Percentiles rank a stretch among this genome's conserved stretches.
Conservation (phyloP, 495 filamentous ascomycete species). For the Apiosordaria backusii region DNA sequence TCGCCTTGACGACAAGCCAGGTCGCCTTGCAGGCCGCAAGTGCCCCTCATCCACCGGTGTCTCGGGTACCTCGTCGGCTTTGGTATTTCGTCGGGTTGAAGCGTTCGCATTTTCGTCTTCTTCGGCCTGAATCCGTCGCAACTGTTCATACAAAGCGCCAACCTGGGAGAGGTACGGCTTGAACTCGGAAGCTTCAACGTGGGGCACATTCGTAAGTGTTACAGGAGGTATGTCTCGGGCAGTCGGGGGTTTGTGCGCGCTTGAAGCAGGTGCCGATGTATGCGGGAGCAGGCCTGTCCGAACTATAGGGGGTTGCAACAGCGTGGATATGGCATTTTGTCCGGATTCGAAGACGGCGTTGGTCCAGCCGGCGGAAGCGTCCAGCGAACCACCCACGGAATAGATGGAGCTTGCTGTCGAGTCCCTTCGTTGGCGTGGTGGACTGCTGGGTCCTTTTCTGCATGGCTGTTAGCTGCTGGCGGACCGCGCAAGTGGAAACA, state of each 20-base stretch:
- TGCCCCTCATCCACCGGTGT: conserved; percentile 43
- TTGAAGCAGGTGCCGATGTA: conserved; percentile 59
- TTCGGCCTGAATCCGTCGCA: conserved; percentile 69
- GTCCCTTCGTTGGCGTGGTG: conserved; percentile 54
- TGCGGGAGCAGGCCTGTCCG: conserved; percentile 82
- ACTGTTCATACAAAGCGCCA: conserved; percentile 75
- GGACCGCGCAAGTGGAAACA: conserved; percentile 7
- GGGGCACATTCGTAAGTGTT: conserved; percentile 82
- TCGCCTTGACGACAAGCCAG: conserved; percentile 40
- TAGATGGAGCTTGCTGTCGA: conserved; percentile 85
- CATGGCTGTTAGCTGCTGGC: conserved; percentile 25
- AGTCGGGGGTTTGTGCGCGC: conserved; percentile 77
- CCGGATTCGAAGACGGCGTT: conserved; percentile 67
- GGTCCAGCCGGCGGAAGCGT: conserved; percentile 54
- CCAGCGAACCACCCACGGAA: conserved; percentile 73
- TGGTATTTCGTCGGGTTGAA: conserved; percentile 42
- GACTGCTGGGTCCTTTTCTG: conserved; percentile 26
- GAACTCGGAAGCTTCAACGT: conserved; percentile 76
- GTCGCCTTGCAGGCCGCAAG: conserved; percentile 40
- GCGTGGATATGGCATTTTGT: conserved; percentile 90
- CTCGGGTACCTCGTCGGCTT: conserved; percentile 49
- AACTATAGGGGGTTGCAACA: conserved; percentile 85
- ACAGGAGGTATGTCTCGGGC: conserved; percentile 93
- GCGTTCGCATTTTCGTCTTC: conserved; percentile 54
- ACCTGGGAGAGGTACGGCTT: conserved; percentile 79